Base-by-base conservation (phyloP, 2,329 filamentous ascomycete genomes). In the Penicillium janthinellum region DNA sequence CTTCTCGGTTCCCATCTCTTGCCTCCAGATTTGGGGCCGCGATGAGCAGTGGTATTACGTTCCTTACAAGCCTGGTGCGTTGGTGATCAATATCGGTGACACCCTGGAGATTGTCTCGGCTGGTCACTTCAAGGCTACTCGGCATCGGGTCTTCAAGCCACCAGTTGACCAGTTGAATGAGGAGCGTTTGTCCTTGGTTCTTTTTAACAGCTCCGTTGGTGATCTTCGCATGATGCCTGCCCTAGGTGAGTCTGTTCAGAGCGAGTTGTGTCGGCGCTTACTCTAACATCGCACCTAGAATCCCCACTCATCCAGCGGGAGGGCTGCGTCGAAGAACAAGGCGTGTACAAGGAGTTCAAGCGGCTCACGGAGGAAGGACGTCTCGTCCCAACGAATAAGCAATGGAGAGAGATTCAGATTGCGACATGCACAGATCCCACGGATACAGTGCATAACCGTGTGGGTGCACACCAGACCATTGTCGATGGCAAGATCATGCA, bases 321-420 rank as follows among this genome's bases (percentile, higher is more conserved):
- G 61, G 80, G 79, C 37, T 81, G 77, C 17, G 71, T 82, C 15
- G 69, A 71, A 28, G 69, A 71, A 31, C 78, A 81, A 63, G 79
- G 79, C 2, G 75, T 82, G 3, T 82, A 79, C 67, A 76, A 74
- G 39, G 78, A 81, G 47, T 82, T 80, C 70, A 79, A 79, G 67
- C 73, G 70, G 17, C 74, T 77, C 17, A 81, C 76, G 0, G 69
- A 71, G 1, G 60, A 75, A 42, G 79, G 78, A 5, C 64, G 75
- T 22, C 72, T 77, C 6, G 78, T 81, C 17, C 80, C 80, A 0
- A 81, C 78, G 11, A 81, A 81, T 60, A 66, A 70, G 1, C 72
- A 82, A 62, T 83, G 79, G 80, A 75, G 80, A n/a, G 80, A 83
- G 67, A 81, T 81, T 31, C 79, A 82, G 64, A 81, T 82, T 47